A percentile compares a stretch with the other conserved stretches of the same genome.
Evolutionary conservation across 306 rosid genomes (phyloP).

Genomic region (Sindora glabra): DNA sequence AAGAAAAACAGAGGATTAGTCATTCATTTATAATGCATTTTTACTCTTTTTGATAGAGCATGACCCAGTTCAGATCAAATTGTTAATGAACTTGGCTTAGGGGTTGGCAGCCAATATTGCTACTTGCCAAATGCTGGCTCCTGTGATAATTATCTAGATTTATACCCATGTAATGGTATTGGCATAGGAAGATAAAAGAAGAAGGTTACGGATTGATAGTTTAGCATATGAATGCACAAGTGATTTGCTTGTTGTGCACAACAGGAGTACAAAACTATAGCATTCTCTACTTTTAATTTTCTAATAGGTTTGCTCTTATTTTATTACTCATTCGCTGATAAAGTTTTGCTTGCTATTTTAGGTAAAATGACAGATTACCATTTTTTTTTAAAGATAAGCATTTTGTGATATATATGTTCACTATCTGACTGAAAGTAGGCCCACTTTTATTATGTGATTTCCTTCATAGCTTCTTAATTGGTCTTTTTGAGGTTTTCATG

Average conservation of each 20-base stretch:
- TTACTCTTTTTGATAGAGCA: background rate
- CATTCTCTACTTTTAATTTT: background rate
- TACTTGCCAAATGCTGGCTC: background rate
- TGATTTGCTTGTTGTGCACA: background rate
- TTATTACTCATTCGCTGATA: background rate
- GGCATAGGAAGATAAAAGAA: background rate
- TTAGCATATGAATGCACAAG: background rate
- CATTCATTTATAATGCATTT: background rate
- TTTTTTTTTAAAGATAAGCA: background rate
- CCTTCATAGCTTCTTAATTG: background rate
- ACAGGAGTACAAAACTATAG: background rate
- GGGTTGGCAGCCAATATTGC: slow-evolving; percentile 7
- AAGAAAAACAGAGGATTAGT: too few relatives aligned
- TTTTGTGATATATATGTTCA: background rate
- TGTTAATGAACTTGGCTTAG: background rate
- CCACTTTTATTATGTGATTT: background rate
- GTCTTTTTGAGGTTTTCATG: slow-evolving; percentile 7
- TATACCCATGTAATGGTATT: background rate
- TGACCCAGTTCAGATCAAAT: background rate
- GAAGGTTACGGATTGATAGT: background rate
- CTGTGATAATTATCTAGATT: background rate
- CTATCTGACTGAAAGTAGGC: background rate
- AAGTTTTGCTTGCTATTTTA: slow-evolving; percentile 10
- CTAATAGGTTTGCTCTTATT: background rate
- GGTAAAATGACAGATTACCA: background rate